A percentile compares a stretch with the other conserved stretches of the same genome.
Conservation (phyloP, 2,329 filamentous ascomycete species). For the Botrytis pseudocinerea region DNA sequence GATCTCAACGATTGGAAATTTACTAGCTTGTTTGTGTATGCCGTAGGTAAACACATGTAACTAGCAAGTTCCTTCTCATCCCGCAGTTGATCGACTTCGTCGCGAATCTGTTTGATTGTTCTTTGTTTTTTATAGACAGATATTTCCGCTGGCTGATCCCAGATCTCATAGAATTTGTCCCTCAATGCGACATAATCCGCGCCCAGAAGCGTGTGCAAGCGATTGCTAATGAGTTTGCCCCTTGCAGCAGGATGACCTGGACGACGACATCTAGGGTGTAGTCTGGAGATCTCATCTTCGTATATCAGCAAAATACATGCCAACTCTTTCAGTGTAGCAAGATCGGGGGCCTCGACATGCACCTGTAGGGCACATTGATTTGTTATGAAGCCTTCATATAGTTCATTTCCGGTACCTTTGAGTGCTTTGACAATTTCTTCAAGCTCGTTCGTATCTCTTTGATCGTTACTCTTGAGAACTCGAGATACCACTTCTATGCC, state of each 20-base stretch:
- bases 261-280: conserved; percentile 34
- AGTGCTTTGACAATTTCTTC: conserved; percentile 24
- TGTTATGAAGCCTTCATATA: conserved; percentile 32
- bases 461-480: conserved; percentile 23
- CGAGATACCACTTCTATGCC: conserved; percentile 34
- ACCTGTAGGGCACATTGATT: conserved; percentile 37
- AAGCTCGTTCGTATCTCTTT: conserved; percentile 25
- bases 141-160: not conserved
- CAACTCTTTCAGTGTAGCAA: conserved; percentile 30
- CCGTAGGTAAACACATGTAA: conserved; percentile 28
- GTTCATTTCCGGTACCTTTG: conserved; percentile 17
- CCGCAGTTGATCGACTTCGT: not conserved
- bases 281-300: conserved; percentile 33
- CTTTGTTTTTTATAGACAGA: not conserved
- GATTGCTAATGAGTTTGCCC: conserved; percentile 31
- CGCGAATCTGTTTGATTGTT: conserved; percentile 11
- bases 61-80: not conserved
- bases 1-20: conserved; percentile 29
- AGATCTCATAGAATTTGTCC: not conserved
- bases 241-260: conserved; percentile 26
- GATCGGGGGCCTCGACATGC: conserved; percentile 32
- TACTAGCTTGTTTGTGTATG: conserved; percentile 17
- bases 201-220: conserved; percentile 9
- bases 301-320: conserved; percentile 35
- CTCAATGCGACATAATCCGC: not conserved